Percentiles rank a stretch among this genome's conserved stretches.
These are phyloP conservation scores for Brasilioporus rufonigricans DNA, from an alignment of 768 basidiomycete species.

Conservation along the genomic window DNA sequence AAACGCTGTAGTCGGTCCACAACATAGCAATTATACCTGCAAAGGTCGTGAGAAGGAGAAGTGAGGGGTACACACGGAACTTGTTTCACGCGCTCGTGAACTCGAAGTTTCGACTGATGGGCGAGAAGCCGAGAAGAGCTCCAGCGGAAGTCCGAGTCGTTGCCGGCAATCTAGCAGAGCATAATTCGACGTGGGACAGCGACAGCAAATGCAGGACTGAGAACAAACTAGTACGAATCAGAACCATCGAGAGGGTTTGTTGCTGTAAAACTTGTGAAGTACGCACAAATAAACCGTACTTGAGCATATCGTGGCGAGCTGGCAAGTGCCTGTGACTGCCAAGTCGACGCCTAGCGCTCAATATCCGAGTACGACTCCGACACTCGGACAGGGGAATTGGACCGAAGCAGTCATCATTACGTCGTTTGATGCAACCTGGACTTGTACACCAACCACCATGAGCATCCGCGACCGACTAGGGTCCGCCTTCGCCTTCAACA, in stretches of 20 bases:
- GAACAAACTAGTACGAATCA: not conserved
- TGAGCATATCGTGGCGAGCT: no score
- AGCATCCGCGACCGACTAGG: constrained; percentile 22
- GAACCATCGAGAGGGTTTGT: no score
- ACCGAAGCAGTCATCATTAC: not conserved
- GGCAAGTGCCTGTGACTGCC: no score
- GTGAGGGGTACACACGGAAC: not conserved
- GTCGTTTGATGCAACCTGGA: not conserved
- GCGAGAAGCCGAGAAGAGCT: not conserved
- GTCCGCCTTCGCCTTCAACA: constrained; percentile 36
- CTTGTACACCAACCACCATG: constrained; percentile 18
- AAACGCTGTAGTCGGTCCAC: no score
- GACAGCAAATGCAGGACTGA: not conserved
- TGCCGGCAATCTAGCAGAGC: no score
- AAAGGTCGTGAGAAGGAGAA: not conserved
- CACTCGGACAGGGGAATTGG: not conserved
- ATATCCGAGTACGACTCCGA: no score
- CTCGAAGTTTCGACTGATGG: not conserved
- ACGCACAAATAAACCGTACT: no score
- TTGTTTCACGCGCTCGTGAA: not conserved
- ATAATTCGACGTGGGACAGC: not conserved
- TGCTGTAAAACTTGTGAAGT: no score
- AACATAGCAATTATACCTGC: not conserved
- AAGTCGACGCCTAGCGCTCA: no score
- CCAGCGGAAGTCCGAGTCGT: not conserved